Evolutionary conservation across 371 early-diverging fungal genomes (phyloP), one percentile per base, ranked within the genome.

Genomic region (Mortierella sp.): DNA sequence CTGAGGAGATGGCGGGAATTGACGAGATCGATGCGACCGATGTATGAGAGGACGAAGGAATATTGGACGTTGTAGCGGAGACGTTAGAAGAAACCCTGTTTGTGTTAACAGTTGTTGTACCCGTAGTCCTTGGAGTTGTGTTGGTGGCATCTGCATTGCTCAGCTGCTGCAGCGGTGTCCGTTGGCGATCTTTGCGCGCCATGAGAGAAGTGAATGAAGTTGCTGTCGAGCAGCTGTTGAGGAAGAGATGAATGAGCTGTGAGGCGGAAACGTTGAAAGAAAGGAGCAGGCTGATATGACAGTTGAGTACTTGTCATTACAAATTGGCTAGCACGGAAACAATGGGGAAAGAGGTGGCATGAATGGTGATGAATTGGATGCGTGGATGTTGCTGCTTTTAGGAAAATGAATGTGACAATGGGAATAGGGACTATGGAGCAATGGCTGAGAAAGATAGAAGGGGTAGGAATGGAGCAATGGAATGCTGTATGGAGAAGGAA

Each of bases 1-100:
- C 53, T 5, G 78, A 73, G 33, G 69, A 32, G 24, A 69, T 67
- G 24, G 74, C 67, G 33, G 78, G 67, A 33, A 67, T 67, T 16
- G 77, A 76, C 4, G 77, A 55, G 3, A 67, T 67, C 2, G 72
- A 55, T 13, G 55, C 22, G 19, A 72, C 63, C 21, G 77, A 72
- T 19, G 68, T 58, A 11, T 63, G 62, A 7, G 77, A 58, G 43
- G 71, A 50, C 1, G 77, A 53, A 7, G 74, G 72, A 57, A 64
- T 48, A 47, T 67, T 16, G 40, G 80, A 70, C 22, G 68, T 24
- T 38, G 58, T 7, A 7, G 57, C 48, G 5, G 77, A 69, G 22
- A 28, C 28, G 28, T 38, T 19, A 9, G 63, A n/a, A 16, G 69
- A 48, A n/a, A 65, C 38, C n/a, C 70, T 36, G n/a, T 28, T 73